A percentile compares a stretch with the other conserved stretches of the same genome.
Conservation (phyloP, 225 moss, liverwort and hornwort species). For the Polytrichum formosum region DNA sequence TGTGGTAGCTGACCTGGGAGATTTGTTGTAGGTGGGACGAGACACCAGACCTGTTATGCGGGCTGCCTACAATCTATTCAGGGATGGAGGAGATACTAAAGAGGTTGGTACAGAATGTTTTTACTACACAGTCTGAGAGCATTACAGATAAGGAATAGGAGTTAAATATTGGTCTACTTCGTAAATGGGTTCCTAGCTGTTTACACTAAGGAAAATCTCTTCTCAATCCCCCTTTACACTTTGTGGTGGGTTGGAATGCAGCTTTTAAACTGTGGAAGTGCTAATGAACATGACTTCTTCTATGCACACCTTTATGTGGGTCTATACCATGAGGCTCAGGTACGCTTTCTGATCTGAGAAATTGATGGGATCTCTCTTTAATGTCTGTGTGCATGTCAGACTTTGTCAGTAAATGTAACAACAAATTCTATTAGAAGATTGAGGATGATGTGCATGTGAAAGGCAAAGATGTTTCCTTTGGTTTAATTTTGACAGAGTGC, state of each 20-base stretch:
- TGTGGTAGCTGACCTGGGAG: background rate
- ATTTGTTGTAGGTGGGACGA: slow-evolving; percentile 62
- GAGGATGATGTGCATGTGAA: background rate
- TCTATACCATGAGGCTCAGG: slow-evolving; percentile 80
- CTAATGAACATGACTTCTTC: slow-evolving; percentile 68
- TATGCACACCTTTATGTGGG: slow-evolving; percentile 79
- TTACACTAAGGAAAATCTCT: background rate
- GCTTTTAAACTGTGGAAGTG: slow-evolving; percentile 43
- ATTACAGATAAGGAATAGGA: slow-evolving; percentile 4
- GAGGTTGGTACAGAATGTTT: slow-evolving; percentile 30
- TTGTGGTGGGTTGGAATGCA: slow-evolving; percentile 15
- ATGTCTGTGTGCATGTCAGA: background rate
- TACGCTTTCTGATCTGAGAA: slow-evolving; percentile 16
- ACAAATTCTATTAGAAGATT: too few relatives aligned
- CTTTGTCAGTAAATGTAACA: too few relatives aligned
- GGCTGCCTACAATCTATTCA: slow-evolving; percentile 73
- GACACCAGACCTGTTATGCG: slow-evolving; percentile 87
- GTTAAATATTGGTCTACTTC: background rate
- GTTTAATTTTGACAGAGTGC: too few relatives aligned
- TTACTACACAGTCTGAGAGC: background rate
- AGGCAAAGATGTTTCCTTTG: background rate
- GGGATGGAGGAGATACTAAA: slow-evolving; percentile 67
- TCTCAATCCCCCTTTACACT: background rate
- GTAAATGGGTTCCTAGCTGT: background rate
- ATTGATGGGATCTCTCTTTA: background rate